phyloP scores from a whole-genome alignment of 2,329 filamentous ascomycete species.

The Aspergillus pseudotamarii region DNA sequence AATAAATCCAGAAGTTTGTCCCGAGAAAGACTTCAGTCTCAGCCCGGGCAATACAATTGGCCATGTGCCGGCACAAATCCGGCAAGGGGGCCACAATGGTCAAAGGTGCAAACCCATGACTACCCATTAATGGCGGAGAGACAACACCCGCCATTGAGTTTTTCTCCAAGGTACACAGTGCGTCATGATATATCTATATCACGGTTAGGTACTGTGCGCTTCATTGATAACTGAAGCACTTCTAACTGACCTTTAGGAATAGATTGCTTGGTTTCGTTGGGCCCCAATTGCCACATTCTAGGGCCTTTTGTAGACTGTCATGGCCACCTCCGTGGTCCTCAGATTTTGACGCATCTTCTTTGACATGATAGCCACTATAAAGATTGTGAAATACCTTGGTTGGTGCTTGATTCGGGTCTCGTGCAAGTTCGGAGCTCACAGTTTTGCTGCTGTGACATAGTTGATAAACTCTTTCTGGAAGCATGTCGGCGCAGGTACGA shows the following conservation, averaged over 20 bases:
- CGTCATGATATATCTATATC: slow-evolving; percentile 63
- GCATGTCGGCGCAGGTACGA: slow-evolving; percentile 29
- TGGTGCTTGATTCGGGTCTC: slow-evolving; percentile 56
- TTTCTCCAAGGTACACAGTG: slow-evolving; percentile 49
- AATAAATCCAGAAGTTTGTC: slow-evolving; percentile 76
- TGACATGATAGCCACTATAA: slow-evolving; percentile 46
- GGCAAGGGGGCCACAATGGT: slow-evolving; percentile 70
- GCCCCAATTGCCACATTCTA: slow-evolving; percentile 69
- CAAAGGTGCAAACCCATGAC: slow-evolving; percentile 66
- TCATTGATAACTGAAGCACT: background rate
- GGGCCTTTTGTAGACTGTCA: slow-evolving; percentile 57
- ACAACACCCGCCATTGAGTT: slow-evolving; percentile 52
- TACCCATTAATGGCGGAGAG: slow-evolving; percentile 62
- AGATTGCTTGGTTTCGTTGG: slow-evolving; percentile 64
- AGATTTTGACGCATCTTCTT: slow-evolving; percentile 26
- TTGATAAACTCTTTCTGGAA: slow-evolving; percentile 52
- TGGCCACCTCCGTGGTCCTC: slow-evolving; percentile 19
- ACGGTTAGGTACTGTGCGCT: background rate
- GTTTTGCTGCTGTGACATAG: slow-evolving; percentile 58
- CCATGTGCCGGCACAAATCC: slow-evolving; percentile 73
- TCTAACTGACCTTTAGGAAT: slow-evolving; percentile 60
- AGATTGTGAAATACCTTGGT: slow-evolving; percentile 59
- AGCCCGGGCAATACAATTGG: slow-evolving; percentile 73
- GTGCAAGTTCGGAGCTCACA: slow-evolving; percentile 61
- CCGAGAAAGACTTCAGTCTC: slow-evolving; percentile 73